Percentiles rank a stretch among this genome's conserved stretches.
Conservation (phyloP, 2,329 filamentous ascomycete species). For the Claviceps fusiformis region DNA sequence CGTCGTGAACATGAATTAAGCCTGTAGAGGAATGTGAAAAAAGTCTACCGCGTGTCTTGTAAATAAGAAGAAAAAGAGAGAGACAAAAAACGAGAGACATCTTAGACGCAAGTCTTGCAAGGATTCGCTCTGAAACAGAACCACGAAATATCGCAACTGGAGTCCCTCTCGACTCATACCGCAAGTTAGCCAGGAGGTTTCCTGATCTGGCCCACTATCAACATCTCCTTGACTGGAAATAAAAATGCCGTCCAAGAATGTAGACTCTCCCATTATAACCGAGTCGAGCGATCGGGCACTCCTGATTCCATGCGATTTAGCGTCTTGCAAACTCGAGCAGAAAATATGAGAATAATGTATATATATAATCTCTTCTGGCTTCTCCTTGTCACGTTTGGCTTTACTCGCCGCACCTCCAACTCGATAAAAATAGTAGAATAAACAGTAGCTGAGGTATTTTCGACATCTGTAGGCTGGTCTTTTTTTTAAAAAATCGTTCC, state of each 20-base stretch:
- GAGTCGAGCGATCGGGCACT: not conserved
- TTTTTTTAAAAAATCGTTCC: not conserved
- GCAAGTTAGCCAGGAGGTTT: not conserved
- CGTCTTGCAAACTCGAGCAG: not conserved
- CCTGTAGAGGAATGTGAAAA: not conserved
- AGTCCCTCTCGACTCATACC: not conserved
- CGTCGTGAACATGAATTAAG: not conserved
- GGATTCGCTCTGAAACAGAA: no score
- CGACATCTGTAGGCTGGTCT: not conserved
- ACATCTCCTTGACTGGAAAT: not conserved
- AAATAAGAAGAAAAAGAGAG: no score
- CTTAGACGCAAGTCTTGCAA: no score
- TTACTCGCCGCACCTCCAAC: not conserved
- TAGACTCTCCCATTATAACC: not conserved
- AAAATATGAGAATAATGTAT: no score
- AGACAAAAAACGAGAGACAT: not conserved
- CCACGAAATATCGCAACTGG: no score
- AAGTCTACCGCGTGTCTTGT: no score
- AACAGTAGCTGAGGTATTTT: not conserved
- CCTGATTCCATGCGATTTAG: not conserved
- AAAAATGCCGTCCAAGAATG: not conserved
- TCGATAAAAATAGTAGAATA: not conserved
- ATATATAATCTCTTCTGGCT: no score
- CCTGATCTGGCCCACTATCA: not conserved
- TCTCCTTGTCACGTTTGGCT: not conserved